Conservation (phyloP, 176 grass and related monocot genomes). For the Hordeum vulgare region DNA sequence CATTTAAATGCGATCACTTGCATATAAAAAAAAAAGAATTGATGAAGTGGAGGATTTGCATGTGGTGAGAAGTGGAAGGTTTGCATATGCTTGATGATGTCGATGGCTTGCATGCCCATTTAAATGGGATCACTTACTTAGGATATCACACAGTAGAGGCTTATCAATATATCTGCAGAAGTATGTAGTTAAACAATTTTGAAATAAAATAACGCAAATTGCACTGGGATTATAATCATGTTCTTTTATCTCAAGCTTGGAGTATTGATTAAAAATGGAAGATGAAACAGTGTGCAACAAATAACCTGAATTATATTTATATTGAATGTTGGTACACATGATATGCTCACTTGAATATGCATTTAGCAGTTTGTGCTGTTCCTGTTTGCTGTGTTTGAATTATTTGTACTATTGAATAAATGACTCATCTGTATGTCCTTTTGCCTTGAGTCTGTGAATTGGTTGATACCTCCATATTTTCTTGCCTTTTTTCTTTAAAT, state of each 20-base stretch:
- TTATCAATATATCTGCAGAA: background rate
- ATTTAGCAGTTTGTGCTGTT: background rate
- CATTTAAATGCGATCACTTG: too few relatives aligned
- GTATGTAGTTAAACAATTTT: background rate
- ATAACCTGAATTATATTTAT: background rate
- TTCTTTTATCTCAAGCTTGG: background rate
- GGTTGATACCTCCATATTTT: background rate
- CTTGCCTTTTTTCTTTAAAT: background rate
- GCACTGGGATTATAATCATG: background rate
- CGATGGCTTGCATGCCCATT: too few relatives aligned
- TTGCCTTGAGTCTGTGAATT: background rate
- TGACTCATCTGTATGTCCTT: background rate
- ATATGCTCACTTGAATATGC: background rate
- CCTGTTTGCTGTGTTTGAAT: background rate
- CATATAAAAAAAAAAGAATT: too few relatives aligned
- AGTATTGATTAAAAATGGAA: background rate
- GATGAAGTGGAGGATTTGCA: too few relatives aligned
- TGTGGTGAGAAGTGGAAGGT: too few relatives aligned
- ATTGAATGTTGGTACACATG: background rate
- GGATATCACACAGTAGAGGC: background rate
- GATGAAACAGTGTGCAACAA: slow-evolving; percentile 1
- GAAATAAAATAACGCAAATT: slow-evolving; percentile 15
- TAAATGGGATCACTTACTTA: too few relatives aligned
- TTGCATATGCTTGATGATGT: too few relatives aligned
- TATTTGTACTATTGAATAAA: background rate